Conservation (phyloP, 176 grass and related monocot genomes). For the Hyparrhenia diplandra region DNA sequence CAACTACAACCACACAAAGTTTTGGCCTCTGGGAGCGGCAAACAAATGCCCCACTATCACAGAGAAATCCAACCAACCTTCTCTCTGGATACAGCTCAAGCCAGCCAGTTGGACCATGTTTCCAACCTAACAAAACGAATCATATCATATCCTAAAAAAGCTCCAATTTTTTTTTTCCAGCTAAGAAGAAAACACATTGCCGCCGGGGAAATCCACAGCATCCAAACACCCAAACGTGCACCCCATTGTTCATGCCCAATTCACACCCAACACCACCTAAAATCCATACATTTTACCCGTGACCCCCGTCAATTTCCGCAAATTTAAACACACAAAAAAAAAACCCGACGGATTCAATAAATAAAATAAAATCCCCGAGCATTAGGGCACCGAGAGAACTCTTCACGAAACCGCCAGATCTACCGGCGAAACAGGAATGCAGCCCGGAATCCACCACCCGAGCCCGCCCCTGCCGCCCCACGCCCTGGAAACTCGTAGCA, state of each 20-base stretch:
- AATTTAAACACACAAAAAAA: not conserved
- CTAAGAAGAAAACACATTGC: not conserved
- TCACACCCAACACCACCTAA: not conserved
- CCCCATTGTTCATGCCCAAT: not conserved
- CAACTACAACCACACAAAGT: not conserved
- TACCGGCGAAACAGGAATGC: slow-evolving; percentile 11
- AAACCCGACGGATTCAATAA: not conserved
- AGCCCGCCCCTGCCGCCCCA: too few relatives aligned
- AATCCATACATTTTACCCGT: not conserved
- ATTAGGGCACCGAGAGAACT: not conserved
- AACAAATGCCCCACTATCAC: not conserved
- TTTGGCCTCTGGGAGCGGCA: not conserved
- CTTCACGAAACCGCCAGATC: slow-evolving; percentile 26
- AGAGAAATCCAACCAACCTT: not conserved
- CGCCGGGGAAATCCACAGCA: not conserved
- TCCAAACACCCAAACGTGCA: not conserved
- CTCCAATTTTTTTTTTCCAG: not conserved
- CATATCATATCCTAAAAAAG: not conserved
- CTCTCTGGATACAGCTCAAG: not conserved
- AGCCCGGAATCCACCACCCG: not conserved
- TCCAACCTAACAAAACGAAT: not conserved
- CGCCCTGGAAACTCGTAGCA: not conserved
- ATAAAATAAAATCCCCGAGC: not conserved
- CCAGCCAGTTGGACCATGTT: not conserved
- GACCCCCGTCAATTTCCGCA: not conserved